Percentiles rank a stretch among this genome's conserved stretches.
Conservation (phyloP, 441 rosid genomes). For the Jatropha podagrica region DNA sequence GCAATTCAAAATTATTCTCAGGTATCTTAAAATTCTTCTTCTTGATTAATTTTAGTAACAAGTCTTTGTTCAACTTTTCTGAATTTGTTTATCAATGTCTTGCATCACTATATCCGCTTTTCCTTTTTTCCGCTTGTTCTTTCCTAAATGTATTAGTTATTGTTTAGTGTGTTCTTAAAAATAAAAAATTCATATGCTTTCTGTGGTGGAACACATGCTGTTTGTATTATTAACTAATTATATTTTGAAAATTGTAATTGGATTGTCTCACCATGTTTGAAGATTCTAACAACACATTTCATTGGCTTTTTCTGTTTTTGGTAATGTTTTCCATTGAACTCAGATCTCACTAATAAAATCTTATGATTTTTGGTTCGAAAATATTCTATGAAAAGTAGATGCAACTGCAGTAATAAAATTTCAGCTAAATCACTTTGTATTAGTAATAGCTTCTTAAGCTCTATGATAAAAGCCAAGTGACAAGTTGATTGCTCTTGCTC, state of each 20-base stretch:
- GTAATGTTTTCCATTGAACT: background rate
- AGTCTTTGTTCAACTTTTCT: background rate
- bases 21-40: constrained; percentile 43
- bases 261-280: background rate
- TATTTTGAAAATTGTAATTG: background rate
- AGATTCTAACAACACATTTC: background rate
- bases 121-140: background rate
- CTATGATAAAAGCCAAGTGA: background rate
- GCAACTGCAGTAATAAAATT: background rate
- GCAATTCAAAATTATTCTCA: constrained; percentile 99
- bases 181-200: background rate
- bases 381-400: background rate
- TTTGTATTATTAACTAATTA: background rate
- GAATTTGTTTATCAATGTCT: background rate
- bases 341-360: background rate
- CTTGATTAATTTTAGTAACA: constrained; percentile 10
- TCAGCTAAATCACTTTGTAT: constrained; percentile 2
- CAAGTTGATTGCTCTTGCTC: background rate
- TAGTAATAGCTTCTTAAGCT: background rate
- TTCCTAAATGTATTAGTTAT: background rate
- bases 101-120: background rate
- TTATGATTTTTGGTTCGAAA: background rate
- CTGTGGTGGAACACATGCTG: background rate
- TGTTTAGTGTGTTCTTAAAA: background rate
- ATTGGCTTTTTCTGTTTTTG: background rate